Conservation (phyloP, 2,329 filamentous ascomycete genomes). For the Lasiodiplodia sp. region DNA sequence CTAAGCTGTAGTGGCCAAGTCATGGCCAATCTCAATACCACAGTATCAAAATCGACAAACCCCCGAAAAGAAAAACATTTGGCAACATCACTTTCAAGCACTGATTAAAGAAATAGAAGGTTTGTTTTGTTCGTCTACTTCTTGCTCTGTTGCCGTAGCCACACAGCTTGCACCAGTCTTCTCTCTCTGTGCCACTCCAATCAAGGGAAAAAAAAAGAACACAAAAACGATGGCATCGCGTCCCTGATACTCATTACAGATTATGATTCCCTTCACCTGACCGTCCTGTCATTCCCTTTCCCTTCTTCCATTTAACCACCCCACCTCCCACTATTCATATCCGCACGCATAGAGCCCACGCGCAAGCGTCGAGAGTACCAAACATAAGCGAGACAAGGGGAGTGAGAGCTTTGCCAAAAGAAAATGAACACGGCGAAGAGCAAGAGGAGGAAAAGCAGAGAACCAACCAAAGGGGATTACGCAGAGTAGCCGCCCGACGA, state of each 20-base stretch:
- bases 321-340: neutral
- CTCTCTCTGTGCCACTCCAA: neutral
- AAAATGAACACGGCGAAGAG: neutral
- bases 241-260: slow-evolving; percentile 37
- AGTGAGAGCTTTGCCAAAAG: neutral
- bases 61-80: neutral
- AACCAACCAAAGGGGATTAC: slow-evolving; percentile 4
- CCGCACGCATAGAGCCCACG: neutral
- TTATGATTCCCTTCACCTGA: slow-evolving; percentile 26
- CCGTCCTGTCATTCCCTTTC: neutral
- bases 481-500: slow-evolving; percentile 14
- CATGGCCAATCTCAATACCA: no score
- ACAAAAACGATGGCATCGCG: slow-evolving; percentile 5
- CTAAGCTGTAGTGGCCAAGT: no score
- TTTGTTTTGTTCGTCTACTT: neutral
- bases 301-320: neutral
- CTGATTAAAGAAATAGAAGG: neutral
- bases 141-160: neutral
- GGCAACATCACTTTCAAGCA: neutral
- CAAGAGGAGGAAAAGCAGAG: neutral
- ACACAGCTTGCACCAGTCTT: neutral
- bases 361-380: neutral
- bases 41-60: neutral
- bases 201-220: neutral
- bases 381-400: neutral